phyloP scores from a whole-genome alignment of 177 flowering plant species.

The Vitis hybrid region DNA sequence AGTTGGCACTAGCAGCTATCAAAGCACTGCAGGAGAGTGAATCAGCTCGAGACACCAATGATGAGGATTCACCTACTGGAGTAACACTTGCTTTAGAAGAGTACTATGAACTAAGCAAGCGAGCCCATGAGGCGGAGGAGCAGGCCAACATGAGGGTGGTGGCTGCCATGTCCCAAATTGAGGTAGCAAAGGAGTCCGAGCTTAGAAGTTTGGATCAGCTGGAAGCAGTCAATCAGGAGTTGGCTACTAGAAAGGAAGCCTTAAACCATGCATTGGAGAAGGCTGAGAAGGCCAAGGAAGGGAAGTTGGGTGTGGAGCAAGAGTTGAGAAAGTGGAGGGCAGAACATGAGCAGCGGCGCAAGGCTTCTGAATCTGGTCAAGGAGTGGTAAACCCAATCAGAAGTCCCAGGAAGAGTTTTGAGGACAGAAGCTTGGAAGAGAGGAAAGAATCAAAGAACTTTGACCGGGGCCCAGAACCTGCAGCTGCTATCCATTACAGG shows the following conservation, averaged over 20 bases:
- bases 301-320: constrained; percentile 87
- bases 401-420: constrained; percentile 41
- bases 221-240: constrained; percentile 60
- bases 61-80: constrained; percentile 41
- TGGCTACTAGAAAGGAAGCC: constrained; percentile 54
- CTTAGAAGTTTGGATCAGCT: constrained; percentile 49
- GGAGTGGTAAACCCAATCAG: constrained; percentile 23
- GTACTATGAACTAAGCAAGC: constrained; percentile 77
- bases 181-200: constrained; percentile 78
- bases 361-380: constrained; percentile 47
- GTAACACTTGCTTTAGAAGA: constrained; percentile 83
- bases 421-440: constrained; percentile 48
- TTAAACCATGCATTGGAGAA: constrained; percentile 53
- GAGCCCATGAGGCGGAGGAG: constrained; percentile 90
- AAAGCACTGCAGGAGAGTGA: constrained; percentile 83
- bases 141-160: constrained; percentile 63
- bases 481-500: constrained; percentile 5
- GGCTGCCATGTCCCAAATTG: constrained; percentile 66
- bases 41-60: constrained; percentile 33
- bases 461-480: constrained; percentile 16
- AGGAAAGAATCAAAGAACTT: constrained; percentile 29
- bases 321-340: constrained; percentile 91
- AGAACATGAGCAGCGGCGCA: constrained; percentile 73
- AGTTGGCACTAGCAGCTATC: constrained; percentile 75
- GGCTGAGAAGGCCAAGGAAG: constrained; percentile 82